phyloP scores from a whole-genome alignment of 1,284 basidiomycete species.

The Tausonia pullulans region DNA sequence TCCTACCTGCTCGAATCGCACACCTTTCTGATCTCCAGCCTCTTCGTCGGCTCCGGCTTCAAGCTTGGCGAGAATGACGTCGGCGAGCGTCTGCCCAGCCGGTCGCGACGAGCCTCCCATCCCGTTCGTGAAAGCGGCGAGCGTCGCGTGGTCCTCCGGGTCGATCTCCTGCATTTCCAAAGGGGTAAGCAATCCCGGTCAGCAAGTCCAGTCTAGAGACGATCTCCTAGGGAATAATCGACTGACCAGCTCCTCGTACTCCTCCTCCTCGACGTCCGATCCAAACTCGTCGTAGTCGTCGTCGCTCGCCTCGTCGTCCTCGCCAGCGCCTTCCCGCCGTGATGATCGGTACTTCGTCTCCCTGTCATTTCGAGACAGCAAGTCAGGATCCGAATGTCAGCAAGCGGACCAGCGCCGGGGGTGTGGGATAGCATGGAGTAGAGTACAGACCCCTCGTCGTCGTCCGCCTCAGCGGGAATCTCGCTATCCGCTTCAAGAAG shows the following conservation, averaged over 20 bases:
- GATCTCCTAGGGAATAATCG: background rate
- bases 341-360: background rate
- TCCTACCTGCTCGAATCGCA: slow-evolving; percentile 14
- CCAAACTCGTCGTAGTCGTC: slow-evolving; percentile 36
- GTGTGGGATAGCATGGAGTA: background rate
- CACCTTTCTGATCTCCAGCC: slow-evolving; percentile 23
- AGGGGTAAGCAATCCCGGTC: background rate
- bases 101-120: slow-evolving; percentile 40
- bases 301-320: slow-evolving; percentile 21
- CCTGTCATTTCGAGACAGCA: background rate
- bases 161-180: slow-evolving; percentile 61
- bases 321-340: slow-evolving; percentile 17
- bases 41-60: slow-evolving; percentile 48
- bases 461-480: slow-evolving; percentile 30
- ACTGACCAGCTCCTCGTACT: slow-evolving; percentile 43
- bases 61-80: slow-evolving; percentile 91
- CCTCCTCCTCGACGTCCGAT: slow-evolving; percentile 32
- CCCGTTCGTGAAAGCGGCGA: slow-evolving; percentile 45
- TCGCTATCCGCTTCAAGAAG: slow-evolving; percentile 37
- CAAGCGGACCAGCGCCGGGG: background rate
- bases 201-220: background rate
- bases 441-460: slow-evolving; percentile 22
- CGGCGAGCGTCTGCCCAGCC: slow-evolving; percentile 76
- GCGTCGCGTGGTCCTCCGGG: slow-evolving; percentile 67
- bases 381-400: background rate